Percentiles rank a stretch among this genome's conserved stretches.
Evolutionary conservation across 169 alveolate species (phyloP).

Genomic region (Eimeria praecox): DNA sequence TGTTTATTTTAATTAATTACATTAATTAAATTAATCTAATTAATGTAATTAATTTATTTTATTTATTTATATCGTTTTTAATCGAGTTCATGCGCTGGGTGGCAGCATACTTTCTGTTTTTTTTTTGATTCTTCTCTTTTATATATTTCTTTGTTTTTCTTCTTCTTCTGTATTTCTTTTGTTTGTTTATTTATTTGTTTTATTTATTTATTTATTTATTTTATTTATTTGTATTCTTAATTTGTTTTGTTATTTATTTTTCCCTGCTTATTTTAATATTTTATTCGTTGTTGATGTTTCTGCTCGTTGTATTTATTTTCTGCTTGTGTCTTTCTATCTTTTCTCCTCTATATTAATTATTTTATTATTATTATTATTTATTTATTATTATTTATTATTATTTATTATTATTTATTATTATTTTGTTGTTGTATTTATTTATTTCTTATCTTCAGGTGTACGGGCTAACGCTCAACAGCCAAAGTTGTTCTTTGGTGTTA

Average conservation of each 20-base stretch:
- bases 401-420: neutral
- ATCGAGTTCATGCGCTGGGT: no score
- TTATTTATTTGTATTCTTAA: neutral
- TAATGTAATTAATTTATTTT: no score
- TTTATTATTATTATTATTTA: neutral
- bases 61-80: no score
- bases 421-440: neutral
- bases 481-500: conserved; percentile 99
- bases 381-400: conserved; percentile 58
- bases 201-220: no score
- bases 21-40: no score
- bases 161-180: no score
- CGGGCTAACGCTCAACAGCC: conserved; percentile 99
- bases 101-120: no score
- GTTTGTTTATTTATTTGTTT: no score
- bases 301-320: neutral
- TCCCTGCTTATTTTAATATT: no score
- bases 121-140: no score
- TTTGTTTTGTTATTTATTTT: neutral
- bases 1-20: no score
- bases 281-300: neutral
- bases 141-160: no score
- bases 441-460: conserved; percentile 86
- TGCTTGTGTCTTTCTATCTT: neutral
- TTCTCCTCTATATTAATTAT: neutral